Percentiles rank a stretch among this genome's conserved stretches.
These are phyloP conservation scores for Aspergillus pseudoviridinutans DNA, from an alignment of 2,329 filamentous ascomycete species.

Conservation along the genomic window DNA sequence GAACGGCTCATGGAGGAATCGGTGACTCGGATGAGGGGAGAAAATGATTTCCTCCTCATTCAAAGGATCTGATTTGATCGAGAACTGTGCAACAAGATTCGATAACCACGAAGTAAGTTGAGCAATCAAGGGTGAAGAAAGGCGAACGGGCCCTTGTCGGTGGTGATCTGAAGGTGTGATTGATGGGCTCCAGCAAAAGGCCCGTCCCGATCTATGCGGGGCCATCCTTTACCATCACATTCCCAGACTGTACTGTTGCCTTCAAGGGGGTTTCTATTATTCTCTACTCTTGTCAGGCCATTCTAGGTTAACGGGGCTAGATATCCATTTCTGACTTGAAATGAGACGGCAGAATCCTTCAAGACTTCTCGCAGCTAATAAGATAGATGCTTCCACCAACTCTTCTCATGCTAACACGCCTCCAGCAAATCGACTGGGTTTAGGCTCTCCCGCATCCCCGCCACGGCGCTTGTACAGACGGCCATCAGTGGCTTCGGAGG, in stretches of 20 bases:
- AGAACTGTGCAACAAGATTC: background rate
- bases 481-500: background rate
- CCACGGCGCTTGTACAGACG: conserved; percentile 13
- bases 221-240: background rate
- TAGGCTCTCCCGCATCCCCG: conserved; percentile 11
- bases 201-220: conserved; percentile 5
- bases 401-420: background rate
- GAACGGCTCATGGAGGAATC: background rate
- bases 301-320: background rate
- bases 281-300: background rate
- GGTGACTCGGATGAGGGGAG: no score
- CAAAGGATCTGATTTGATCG: background rate
- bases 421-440: background rate
- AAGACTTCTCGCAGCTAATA: background rate
- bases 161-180: background rate
- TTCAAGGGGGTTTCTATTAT: no score
- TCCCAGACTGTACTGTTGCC: background rate
- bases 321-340: no score
- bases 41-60: background rate
- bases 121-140: background rate
- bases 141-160: background rate
- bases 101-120: background rate
- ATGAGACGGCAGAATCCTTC: background rate
- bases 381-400: background rate
- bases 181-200: conserved; percentile 1